Evolutionary conservation across 495 filamentous ascomycete genomes (phyloP).

Genomic region (Neurospora sp.): DNA sequence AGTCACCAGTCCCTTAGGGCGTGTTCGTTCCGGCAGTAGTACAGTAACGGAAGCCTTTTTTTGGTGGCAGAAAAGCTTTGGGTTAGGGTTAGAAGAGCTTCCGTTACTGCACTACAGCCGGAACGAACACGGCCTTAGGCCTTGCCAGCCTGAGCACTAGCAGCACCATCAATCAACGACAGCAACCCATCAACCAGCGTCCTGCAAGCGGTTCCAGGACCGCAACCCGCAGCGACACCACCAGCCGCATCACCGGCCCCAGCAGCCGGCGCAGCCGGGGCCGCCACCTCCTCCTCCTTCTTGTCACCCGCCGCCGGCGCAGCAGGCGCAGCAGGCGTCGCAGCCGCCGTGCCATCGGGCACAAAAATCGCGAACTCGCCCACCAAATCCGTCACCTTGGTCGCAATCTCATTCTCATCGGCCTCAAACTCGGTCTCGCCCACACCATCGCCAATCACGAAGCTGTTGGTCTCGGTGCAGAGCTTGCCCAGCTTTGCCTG

Average conservation of each 20-base stretch:
- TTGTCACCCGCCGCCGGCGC: background rate
- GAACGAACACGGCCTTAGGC: no score
- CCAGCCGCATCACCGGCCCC: constrained; percentile 5
- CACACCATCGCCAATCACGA: constrained; percentile 23
- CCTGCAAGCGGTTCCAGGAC: constrained; percentile 2
- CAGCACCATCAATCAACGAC: background rate
- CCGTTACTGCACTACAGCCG: no score
- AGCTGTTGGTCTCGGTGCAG: constrained; percentile 21
- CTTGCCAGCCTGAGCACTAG: background rate
- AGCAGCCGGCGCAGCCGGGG: constrained; percentile 1
- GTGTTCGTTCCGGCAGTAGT: no score
- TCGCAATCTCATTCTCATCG: constrained; percentile 33
- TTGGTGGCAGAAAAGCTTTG: no score
- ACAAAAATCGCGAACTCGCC: constrained; percentile 32
- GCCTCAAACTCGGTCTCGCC: constrained; percentile 34
- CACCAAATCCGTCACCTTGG: constrained; percentile 24
- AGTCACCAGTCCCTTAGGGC: background rate
- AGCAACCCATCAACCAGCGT: constrained; percentile 4
- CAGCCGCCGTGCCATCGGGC: constrained; percentile 6
- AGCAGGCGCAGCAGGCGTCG: constrained; percentile 7
- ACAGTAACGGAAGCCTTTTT: no score
- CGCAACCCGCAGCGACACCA: background rate
- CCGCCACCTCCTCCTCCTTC: background rate
- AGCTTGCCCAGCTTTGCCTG: constrained; percentile 22
- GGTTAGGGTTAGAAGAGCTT: no score